Evolutionary conservation across 768 basidiomycete species (phyloP).

Genomic region (Infundibulicybe gibba): DNA sequence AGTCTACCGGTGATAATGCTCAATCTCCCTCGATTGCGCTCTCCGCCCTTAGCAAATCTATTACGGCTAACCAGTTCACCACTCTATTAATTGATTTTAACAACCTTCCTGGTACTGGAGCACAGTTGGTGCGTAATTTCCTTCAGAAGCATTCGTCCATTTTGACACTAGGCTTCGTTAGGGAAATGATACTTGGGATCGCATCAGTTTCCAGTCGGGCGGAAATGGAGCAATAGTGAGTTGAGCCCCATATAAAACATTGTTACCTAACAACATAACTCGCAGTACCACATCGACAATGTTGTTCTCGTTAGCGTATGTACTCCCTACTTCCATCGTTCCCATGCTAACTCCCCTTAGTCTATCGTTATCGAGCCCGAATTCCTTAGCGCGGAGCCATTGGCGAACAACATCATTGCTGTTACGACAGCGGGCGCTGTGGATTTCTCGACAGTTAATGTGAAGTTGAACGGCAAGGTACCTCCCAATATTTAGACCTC

Average conservation of each 20-base stretch:
- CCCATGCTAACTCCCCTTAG: conserved; percentile 13
- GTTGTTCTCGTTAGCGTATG: conserved; percentile 38
- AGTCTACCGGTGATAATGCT: conserved; percentile 32
- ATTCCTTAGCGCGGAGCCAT: conserved; percentile 49
- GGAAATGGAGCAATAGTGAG: conserved; percentile 40
- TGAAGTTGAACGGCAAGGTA: conserved; percentile 37
- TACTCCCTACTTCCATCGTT: neutral
- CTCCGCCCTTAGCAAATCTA: conserved; percentile 33
- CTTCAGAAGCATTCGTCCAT: neutral
- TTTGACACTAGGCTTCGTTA: conserved; percentile 8
- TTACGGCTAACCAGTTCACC: conserved; percentile 35
- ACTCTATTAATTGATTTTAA: conserved; percentile 45
- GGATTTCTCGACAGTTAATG: conserved; percentile 32
- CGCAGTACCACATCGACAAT: conserved; percentile 48
- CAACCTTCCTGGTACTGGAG: conserved; percentile 37
- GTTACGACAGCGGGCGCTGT: conserved; percentile 46
- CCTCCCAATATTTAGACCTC: conserved; percentile 1
- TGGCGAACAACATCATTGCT: conserved; percentile 42
- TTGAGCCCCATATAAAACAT: neutral
- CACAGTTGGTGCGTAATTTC: conserved; percentile 25
- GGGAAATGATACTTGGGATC: conserved; percentile 44
- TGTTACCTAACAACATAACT: neutral
- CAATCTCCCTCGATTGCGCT: conserved; percentile 37
- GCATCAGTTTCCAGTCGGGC: conserved; percentile 44
- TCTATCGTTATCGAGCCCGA: conserved; percentile 40